A percentile compares a stretch with the other conserved stretches of the same genome.
Evolutionary conservation across 78 protist species (phyloP).

Genomic region (Dictyostelium brefeldianum): DNA sequence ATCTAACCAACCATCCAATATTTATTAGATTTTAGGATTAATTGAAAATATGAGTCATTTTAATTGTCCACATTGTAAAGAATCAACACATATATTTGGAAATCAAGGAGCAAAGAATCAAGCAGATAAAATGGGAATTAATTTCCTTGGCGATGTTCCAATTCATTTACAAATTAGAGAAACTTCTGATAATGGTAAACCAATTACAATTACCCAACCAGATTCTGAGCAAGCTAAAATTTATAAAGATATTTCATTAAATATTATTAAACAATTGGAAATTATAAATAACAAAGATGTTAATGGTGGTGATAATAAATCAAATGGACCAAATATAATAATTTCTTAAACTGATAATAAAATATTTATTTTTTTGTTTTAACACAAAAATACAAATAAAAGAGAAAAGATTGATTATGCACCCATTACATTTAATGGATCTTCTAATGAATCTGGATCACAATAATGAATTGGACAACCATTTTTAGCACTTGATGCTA

Average conservation of each 20-base stretch:
- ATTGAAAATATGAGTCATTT: conserved; percentile 95
- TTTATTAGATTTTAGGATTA: conserved; percentile 93
- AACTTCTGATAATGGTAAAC: conserved; percentile 89
- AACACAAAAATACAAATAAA: no score
- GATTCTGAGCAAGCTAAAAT: conserved; percentile 38
- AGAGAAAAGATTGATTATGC: neutral
- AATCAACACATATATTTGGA: conserved; percentile 89
- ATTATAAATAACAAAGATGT: neutral
- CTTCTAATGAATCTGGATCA: conserved; percentile 13
- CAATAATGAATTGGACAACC: conserved; percentile 11
- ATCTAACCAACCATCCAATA: no score
- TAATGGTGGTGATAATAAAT: neutral
- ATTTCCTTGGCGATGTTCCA: conserved; percentile 93
- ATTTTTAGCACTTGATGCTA: neutral
- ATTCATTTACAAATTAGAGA: conserved; percentile 81
- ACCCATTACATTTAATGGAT: neutral
- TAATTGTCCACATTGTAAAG: conserved; percentile 88
- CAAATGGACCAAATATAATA: conserved; percentile 1
- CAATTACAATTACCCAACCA: conserved; percentile 85
- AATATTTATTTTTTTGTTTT: no score
- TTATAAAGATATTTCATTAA: conserved; percentile 10
- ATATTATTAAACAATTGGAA: conserved; percentile 28
- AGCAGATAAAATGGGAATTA: conserved; percentile 78
- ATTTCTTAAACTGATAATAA: neutral
- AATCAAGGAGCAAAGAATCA: conserved; percentile 82